Evolutionary conservation across 2,329 filamentous ascomycete species (phyloP).

Genomic region (Chaetomiaceae sp.): DNA sequence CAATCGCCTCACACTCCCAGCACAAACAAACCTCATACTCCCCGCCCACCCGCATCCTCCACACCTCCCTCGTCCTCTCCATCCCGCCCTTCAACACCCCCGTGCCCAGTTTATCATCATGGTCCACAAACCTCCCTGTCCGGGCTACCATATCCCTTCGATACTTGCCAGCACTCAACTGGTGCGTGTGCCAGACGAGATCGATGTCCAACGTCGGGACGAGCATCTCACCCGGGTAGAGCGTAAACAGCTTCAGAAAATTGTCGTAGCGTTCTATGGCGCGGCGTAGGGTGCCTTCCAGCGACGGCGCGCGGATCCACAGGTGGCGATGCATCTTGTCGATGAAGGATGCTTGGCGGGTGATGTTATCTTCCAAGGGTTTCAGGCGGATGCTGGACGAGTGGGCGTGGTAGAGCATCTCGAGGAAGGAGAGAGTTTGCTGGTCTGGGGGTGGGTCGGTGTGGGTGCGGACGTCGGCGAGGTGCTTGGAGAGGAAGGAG

Average conservation of each 20-base stretch:
- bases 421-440: background rate
- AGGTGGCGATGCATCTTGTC: conserved; percentile 38
- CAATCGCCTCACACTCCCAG: conserved; percentile 16
- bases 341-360: conserved; percentile 36
- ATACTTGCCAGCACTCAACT: conserved; percentile 23
- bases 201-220: conserved; percentile 4
- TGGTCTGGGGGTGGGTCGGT: no score
- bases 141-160: conserved; percentile 16
- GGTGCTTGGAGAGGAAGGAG: background rate
- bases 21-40: conserved; percentile 13
- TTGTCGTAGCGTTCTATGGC: background rate
- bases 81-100: conserved; percentile 23
- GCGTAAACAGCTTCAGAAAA: background rate
- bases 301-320: conserved; percentile 37
- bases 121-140: conserved; percentile 33
- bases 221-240: background rate
- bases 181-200: conserved; percentile 2
- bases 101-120: conserved; percentile 37
- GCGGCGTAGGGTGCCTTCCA: conserved; percentile 26
- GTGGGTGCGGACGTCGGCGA: background rate
- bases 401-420: background rate
- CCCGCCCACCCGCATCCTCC: background rate
- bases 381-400: background rate
- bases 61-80: conserved; percentile 25
- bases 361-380: conserved; percentile 31